A percentile compares a stretch with the other conserved stretches of the same genome.
phyloP scores from a whole-genome alignment of 352 stramenopile species.

The Thalassiosira exigua region DNA sequence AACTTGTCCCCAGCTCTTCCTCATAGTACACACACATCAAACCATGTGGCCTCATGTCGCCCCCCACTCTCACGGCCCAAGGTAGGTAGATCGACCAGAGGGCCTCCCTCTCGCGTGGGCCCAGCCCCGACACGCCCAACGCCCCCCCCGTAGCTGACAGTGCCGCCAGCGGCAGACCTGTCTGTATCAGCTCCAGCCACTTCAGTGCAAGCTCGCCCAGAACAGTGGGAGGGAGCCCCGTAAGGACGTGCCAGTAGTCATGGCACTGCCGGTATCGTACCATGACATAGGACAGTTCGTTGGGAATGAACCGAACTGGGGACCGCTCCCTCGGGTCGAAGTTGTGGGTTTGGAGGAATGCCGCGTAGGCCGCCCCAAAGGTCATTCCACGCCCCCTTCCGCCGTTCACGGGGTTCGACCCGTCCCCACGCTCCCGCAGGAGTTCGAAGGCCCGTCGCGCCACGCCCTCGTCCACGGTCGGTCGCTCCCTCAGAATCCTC shows the following conservation, averaged over 20 bases:
- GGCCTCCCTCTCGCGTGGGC: conserved; percentile 82
- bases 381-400: conserved; percentile 46
- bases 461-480: conserved; percentile 64
- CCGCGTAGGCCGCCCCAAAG: conserved; percentile 91
- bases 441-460: conserved; percentile 18
- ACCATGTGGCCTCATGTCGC: conserved; percentile 75
- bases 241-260: conserved; percentile 97
- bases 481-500: conserved; percentile 88
- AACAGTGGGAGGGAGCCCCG: conserved; percentile 92
- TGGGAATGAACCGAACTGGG: conserved; percentile 81
- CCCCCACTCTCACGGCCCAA: conserved; percentile 89
- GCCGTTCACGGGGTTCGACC: neutral
- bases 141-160: conserved; percentile 91
- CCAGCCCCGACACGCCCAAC: conserved; percentile 78
- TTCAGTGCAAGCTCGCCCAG: conserved; percentile 96
- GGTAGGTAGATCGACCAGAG: conserved; percentile 91
- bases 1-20: conserved; percentile 91
- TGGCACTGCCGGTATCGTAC: conserved; percentile 92
- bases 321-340: conserved; percentile 89
- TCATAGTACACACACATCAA: conserved; percentile 97
- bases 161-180: conserved; percentile 92
- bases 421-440: conserved; percentile 17
- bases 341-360: conserved; percentile 90
- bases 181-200: conserved; percentile 97
- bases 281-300: conserved; percentile 97